Evolutionary conservation across 352 stramenopile species (phyloP).

Genomic region (Phytophthora citricola): DNA sequence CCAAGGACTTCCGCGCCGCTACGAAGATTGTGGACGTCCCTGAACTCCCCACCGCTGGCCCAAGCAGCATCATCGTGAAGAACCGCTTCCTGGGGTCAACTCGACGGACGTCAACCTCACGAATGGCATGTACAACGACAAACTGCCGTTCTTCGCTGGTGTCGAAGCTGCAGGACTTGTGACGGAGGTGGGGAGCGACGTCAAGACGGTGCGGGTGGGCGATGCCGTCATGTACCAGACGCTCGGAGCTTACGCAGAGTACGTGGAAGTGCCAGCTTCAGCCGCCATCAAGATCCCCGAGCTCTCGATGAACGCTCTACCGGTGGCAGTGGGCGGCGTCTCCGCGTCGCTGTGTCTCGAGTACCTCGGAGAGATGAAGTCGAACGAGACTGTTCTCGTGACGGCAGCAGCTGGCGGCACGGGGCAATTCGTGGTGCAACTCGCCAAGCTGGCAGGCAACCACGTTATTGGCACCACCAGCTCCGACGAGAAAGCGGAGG

Average conservation of each 20-base stretch:
- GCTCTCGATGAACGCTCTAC: conserved; percentile 31
- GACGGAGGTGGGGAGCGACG: conserved; percentile 31
- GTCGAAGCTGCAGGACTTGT: conserved; percentile 51
- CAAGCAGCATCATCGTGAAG: conserved; percentile 44
- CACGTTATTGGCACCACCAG: conserved; percentile 65
- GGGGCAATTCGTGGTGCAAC: conserved; percentile 80
- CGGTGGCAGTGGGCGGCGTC: conserved; percentile 46
- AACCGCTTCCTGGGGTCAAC: conserved; percentile 61
- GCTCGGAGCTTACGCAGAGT: conserved; percentile 59
- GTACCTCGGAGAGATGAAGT: conserved; percentile 40
- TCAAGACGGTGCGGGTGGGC: conserved; percentile 34
- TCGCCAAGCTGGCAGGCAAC: conserved; percentile 70
- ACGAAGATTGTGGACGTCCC: conserved; percentile 41
- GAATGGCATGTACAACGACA: conserved; percentile 49
- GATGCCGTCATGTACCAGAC: conserved; percentile 44
- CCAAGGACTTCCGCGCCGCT: conserved; percentile 49
- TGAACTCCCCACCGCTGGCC: conserved; percentile 29
- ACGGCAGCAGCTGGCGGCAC: conserved; percentile 60
- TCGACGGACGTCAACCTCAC: conserved; percentile 62
- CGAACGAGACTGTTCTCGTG: conserved; percentile 39
- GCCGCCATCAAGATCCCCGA: conserved; percentile 35
- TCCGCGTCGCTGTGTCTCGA: conserved; percentile 50
- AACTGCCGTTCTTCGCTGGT: conserved; percentile 48
- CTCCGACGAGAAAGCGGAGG: conserved; percentile 67
- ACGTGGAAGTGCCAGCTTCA: conserved; percentile 38